phyloP scores from a whole-genome alignment of 2,329 filamentous ascomycete genomes.

The Beauveria rudraprayagi region DNA sequence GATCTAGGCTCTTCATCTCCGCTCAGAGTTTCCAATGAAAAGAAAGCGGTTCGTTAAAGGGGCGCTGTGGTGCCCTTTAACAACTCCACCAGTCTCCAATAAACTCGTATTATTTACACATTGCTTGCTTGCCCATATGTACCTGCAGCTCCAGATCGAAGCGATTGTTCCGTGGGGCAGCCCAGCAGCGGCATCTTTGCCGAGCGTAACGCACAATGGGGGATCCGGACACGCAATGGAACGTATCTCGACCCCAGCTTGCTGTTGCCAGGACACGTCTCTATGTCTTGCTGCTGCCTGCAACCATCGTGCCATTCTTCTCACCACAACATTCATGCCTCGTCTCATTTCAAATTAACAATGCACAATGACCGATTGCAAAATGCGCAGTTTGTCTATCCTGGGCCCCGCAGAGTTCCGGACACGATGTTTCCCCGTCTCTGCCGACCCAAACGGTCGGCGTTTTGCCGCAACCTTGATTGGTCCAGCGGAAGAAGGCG shows the following conservation, averaged over 20 bases:
- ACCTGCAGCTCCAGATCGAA: not conserved
- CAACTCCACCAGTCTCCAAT: not conserved
- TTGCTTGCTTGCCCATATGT: not conserved
- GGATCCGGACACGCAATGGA: too few relatives aligned
- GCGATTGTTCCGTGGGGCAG: not conserved
- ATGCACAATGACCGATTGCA: too few relatives aligned
- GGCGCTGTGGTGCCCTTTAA: not conserved
- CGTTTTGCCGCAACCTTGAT: not conserved
- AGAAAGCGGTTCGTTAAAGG: not conserved
- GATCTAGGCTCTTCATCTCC: slow-evolving; percentile 4
- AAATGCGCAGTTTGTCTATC: too few relatives aligned
- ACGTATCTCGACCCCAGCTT: too few relatives aligned
- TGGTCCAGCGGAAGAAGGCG: not conserved
- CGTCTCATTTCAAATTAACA: too few relatives aligned
- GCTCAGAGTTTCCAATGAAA: not conserved
- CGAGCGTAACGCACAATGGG: too few relatives aligned
- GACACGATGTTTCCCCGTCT: too few relatives aligned
- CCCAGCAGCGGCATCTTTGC: not conserved
- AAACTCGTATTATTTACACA: not conserved
- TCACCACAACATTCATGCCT: too few relatives aligned
- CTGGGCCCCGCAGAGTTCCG: too few relatives aligned
- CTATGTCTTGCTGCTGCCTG: not conserved
- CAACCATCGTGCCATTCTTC: too few relatives aligned
- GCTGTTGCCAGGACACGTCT: not conserved
- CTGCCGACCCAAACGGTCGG: too few relatives aligned